Conservation (phyloP, 495 filamentous ascomycete genomes). For the Thozetella sp. region DNA sequence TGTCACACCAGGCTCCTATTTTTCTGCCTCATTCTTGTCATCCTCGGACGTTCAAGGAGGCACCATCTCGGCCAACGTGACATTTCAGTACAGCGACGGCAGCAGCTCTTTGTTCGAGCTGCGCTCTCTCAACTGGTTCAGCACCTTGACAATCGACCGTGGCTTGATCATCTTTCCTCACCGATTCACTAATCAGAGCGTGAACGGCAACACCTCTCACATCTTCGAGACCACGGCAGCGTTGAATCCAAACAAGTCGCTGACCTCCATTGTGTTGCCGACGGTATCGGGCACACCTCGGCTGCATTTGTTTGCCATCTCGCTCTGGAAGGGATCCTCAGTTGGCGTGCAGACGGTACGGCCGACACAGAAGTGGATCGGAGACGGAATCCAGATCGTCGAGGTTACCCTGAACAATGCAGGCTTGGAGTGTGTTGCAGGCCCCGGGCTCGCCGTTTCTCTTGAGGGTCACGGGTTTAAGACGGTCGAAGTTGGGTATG, state of each 20-base stretch:
- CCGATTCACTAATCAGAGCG: slow-evolving; percentile 40
- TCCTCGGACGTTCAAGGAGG: slow-evolving; percentile 39
- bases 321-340: slow-evolving; percentile 20
- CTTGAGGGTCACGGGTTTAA: slow-evolving; percentile 36
- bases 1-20: slow-evolving; percentile 33
- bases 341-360: slow-evolving; percentile 49
- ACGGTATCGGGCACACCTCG: slow-evolving; percentile 26
- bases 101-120: slow-evolving; percentile 38
- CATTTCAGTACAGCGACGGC: slow-evolving; percentile 47
- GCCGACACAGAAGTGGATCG: slow-evolving; percentile 50
- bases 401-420: slow-evolving; percentile 54
- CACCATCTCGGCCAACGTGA: slow-evolving; percentile 43
- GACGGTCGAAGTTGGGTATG: slow-evolving; percentile 33
- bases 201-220: slow-evolving; percentile 53
- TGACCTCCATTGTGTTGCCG: slow-evolving; percentile 42
- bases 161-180: slow-evolving; percentile 52
- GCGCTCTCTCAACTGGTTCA: slow-evolving; percentile 47
- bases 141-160: slow-evolving; percentile 47
- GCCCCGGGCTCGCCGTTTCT: slow-evolving; percentile 33
- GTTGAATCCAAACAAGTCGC: slow-evolving; percentile 45
- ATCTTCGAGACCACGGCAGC: slow-evolving; percentile 52
- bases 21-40: slow-evolving; percentile 50
- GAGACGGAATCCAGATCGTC: slow-evolving; percentile 39
- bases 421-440: slow-evolving; percentile 40
- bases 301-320: slow-evolving; percentile 47